phyloP scores from a whole-genome alignment of 1,284 basidiomycete genomes.

The Cutaneotrichosporon cutaneum region DNA sequence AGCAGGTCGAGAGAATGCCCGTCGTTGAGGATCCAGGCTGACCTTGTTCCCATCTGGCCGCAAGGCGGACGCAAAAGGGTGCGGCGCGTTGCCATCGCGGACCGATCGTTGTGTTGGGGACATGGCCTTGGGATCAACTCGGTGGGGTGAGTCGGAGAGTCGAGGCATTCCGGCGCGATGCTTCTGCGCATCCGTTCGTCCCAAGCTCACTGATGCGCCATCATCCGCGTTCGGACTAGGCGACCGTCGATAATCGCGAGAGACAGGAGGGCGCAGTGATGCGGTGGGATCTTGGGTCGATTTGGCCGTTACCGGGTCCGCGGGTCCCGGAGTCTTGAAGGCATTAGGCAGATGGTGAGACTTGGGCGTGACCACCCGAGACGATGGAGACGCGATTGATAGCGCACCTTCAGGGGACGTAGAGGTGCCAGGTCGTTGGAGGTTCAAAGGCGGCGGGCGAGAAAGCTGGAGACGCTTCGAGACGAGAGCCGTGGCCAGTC shows the following conservation, averaged over 20 bases:
- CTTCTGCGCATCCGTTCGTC: neutral
- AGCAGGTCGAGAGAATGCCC: neutral
- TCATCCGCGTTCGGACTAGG: constrained; percentile 35
- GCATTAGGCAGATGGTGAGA: constrained; percentile 18
- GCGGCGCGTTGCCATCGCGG: constrained; percentile 19
- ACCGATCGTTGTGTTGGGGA: constrained; percentile 2
- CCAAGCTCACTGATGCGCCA: neutral
- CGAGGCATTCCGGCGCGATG: neutral
- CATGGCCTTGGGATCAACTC: neutral
- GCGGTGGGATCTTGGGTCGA: neutral
- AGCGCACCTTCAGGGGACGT: neutral
- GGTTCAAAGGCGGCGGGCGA: constrained; percentile 27
- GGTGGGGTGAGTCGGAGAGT: constrained; percentile 2
- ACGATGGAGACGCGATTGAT: constrained; percentile 5
- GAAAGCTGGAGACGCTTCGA: constrained; percentile 31
- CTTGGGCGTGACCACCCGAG: constrained; percentile 15
- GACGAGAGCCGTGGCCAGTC: constrained; percentile 13
- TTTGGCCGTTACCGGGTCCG: neutral
- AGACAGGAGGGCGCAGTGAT: constrained; percentile 35
- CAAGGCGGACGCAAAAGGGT: constrained; percentile 40
- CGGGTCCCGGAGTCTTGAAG: neutral
- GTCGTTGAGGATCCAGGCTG: neutral
- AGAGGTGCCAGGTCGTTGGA: constrained; percentile 13
- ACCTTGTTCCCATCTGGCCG: neutral
- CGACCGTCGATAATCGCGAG: constrained; percentile 35